phyloP scores from a whole-genome alignment of 2,329 filamentous ascomycete genomes.

The Alternaria novae-zelandiae region DNA sequence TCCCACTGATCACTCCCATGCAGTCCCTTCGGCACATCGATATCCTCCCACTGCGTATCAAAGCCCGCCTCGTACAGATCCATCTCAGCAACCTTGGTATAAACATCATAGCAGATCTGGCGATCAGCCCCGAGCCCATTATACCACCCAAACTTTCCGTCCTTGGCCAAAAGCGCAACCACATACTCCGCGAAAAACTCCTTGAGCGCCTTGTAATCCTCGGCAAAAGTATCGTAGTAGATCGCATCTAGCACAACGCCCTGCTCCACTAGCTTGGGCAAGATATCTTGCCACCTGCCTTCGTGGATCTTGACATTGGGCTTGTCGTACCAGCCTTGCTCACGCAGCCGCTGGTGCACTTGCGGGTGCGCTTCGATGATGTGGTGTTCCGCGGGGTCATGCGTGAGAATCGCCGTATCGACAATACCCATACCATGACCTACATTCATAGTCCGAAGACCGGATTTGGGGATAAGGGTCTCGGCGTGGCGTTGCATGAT shows the following conservation, averaged over 20 bases:
- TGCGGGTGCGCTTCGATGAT: conserved; percentile 85
- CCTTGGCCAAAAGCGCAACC: conserved; percentile 38
- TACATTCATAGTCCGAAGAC: conserved; percentile 79
- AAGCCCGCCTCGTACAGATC: conserved; percentile 46
- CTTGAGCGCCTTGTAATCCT: conserved; percentile 46
- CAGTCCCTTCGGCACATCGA: conserved; percentile 39
- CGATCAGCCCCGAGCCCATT: conserved; percentile 48
- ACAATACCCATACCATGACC: conserved; percentile 93
- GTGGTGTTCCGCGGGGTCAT: conserved; percentile 73
- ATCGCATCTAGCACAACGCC: conserved; percentile 78
- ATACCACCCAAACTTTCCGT: conserved; percentile 48
- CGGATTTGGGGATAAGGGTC: conserved; percentile 65
- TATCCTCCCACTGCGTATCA: conserved; percentile 46
- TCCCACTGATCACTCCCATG: conserved; percentile 46
- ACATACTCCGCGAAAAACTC: conserved; percentile 49
- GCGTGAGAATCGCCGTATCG: conserved; percentile 75
- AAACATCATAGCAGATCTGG: conserved; percentile 50
- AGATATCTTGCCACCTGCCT: conserved; percentile 81
- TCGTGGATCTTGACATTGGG: conserved; percentile 66
- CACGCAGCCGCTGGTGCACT: conserved; percentile 72
- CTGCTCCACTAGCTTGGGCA: conserved; percentile 70
- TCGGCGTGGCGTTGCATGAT: conserved; percentile 83
- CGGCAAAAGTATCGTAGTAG: conserved; percentile 50
- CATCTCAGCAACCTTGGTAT: conserved; percentile 48
- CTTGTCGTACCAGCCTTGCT: conserved; percentile 71